Evolutionary conservation across 768 basidiomycete genomes (phyloP), one percentile per base, ranked within the genome.

Genomic region (Mycena metata): DNA sequence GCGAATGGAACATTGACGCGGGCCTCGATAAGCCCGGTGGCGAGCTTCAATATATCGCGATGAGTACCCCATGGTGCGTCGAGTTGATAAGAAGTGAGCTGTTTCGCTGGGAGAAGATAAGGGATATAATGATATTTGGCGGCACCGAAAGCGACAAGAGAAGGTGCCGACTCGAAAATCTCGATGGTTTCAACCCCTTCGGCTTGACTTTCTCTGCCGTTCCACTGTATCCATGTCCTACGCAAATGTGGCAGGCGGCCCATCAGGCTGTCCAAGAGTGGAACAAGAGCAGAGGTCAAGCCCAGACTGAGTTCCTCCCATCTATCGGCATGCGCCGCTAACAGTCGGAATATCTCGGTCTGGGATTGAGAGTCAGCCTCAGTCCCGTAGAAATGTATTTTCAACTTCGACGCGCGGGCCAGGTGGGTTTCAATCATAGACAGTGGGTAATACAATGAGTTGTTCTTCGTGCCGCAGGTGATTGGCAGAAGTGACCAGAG

Each of bases 1-100:
- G 8, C n/a, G 6, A 5, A 46, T 21, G 17, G 9, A 11, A n/a
- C 30, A 6, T 30, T 30, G 30, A 58, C 15, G 33, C 13, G 30
- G n/a, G 26, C 57, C n/a, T 58, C 30, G 19, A 58, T 42, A 12
- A 58, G 57, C 42, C 46, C 43, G 2, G 19, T 24, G 30, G 57
- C 26, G 8, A 35, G 26, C 19, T n/a, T 35, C 57, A 58, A 23
- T 2, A 46, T 21, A 12, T 12, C 10, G 3, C n/a, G 3, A 11
- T 46, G 57, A n/a, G 5, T 21, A 9, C 2, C 9, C 43, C 43
- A 46, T 11, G 43, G 30, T 30, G 19, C 43, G 7, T 45, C 8
- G 11, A 58, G 19, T 7, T 45, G 19, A 35, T 33, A 46, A 6
- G 30, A 43, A 5, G 43, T 35, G 43, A 58, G 57, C 15, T 46